Evolutionary conservation across 495 filamentous ascomycete genomes (phyloP).

Genomic region (Penicillium goetzii): DNA sequence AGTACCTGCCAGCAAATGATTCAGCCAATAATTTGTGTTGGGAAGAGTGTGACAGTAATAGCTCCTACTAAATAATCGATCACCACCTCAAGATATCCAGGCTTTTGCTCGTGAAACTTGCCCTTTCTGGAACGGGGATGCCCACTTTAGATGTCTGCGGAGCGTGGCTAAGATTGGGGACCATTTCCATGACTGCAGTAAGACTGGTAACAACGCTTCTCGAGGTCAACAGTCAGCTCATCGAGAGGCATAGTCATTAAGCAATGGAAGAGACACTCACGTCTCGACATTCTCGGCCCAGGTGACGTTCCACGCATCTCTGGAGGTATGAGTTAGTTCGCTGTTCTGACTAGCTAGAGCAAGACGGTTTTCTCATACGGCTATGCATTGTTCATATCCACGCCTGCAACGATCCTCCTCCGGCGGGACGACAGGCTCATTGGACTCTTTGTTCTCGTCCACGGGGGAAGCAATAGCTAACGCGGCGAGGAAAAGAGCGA

Average conservation of each 20-base stretch:
- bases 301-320: background rate
- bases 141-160: background rate
- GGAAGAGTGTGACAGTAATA: background rate
- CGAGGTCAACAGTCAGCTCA: background rate
- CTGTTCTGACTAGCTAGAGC: background rate
- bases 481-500: conserved; percentile 7
- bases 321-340: background rate
- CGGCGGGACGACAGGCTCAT: background rate
- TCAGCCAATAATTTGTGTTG: background rate
- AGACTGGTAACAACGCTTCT: background rate
- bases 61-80: background rate
- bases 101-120: background rate
- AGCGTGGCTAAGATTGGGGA: background rate
- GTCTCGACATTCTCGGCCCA: background rate
- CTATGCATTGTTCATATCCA: conserved; percentile 11
- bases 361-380: background rate
- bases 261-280: background rate
- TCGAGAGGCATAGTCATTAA: background rate
- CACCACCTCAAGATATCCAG: background rate
- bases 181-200: background rate
- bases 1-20: background rate
- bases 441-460: background rate
- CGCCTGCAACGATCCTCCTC: conserved; percentile 5
- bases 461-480: conserved; percentile 12
- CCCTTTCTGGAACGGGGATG: background rate